A percentile compares a stretch with the other conserved stretches of the same genome.
Conservation (phyloP, 1,284 basidiomycete genomes). For the Boletellus sp. region DNA sequence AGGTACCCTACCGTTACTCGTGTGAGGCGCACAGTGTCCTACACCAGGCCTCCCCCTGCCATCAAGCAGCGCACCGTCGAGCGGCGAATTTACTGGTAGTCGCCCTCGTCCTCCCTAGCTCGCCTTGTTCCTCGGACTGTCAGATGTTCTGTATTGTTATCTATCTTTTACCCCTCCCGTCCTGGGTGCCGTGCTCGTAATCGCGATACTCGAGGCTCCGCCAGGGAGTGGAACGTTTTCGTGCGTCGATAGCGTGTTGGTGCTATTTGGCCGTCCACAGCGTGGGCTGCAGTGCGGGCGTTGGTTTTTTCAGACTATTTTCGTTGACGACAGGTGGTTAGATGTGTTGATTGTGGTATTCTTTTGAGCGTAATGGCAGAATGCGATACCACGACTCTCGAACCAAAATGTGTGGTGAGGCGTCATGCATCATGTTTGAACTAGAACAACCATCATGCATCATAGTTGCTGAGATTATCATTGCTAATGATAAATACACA, state of each 20-base stretch:
- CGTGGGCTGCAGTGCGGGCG: constrained; percentile 20
- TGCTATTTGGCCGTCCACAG: constrained; percentile 5
- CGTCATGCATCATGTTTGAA: background rate
- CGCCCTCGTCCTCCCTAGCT: background rate
- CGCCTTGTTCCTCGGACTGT: constrained; percentile 15
- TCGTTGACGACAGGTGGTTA: constrained; percentile 7
- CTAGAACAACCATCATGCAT: background rate
- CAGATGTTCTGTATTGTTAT: constrained; percentile 34
- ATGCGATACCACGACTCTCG: background rate
- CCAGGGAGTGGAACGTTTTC: constrained; percentile 18
- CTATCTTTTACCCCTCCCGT: constrained; percentile 17
- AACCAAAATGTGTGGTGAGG: too few relatives aligned
- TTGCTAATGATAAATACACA: constrained; percentile 25
- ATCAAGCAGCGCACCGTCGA: constrained; percentile 53
- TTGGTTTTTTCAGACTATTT: constrained; percentile 7
- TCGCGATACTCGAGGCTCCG: constrained; percentile 15
- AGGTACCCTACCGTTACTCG: constrained; percentile 73
- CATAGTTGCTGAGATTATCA: background rate
- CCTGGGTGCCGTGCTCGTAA: background rate
- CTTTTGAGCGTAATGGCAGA: constrained; percentile 10
- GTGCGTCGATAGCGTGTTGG: constrained; percentile 15
- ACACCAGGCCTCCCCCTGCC: constrained; percentile 43
- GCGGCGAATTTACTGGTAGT: constrained; percentile 69
- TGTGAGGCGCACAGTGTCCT: constrained; percentile 64
- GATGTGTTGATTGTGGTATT: constrained; percentile 14